phyloP scores from a whole-genome alignment of 164 flowering plant species.

The Taxillus chinensis region DNA sequence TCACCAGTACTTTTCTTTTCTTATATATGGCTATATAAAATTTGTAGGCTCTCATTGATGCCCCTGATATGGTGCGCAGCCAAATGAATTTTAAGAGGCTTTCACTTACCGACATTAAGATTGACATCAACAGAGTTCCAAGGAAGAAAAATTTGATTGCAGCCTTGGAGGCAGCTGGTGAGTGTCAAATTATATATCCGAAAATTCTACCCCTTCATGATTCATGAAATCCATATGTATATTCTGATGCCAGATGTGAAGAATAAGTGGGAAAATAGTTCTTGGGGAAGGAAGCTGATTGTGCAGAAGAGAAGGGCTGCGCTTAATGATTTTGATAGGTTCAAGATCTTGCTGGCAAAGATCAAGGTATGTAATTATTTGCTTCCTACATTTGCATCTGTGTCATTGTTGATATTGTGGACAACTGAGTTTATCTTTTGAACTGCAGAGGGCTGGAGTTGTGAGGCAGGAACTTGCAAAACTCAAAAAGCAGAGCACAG shows the following conservation, averaged over 20 bases:
- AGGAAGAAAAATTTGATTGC: constrained; percentile 66
- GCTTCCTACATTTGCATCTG: background rate
- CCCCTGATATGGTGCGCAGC: constrained; percentile 79
- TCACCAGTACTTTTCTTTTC: background rate
- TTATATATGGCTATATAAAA: background rate
- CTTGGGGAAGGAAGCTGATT: constrained; percentile 90
- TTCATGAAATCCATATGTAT: background rate
- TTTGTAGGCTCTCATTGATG: constrained; percentile 76
- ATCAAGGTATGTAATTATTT: constrained; percentile 51
- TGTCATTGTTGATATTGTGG: too few relatives aligned
- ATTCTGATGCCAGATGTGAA: constrained; percentile 52
- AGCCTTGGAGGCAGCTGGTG: constrained; percentile 90
- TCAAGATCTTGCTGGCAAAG: constrained; percentile 78
- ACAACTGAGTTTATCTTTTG: background rate
- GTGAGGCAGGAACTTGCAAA: background rate
- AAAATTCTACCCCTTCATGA: background rate
- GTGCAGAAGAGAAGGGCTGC: constrained; percentile 79
- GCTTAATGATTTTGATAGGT: constrained; percentile 79
- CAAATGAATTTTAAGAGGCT: constrained; percentile 96
- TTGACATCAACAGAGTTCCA: constrained; percentile 73
- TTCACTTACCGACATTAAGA: constrained; percentile 71
- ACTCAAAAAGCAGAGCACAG: background rate
- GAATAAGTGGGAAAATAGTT: constrained; percentile 80
- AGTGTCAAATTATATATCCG: constrained; percentile 5
- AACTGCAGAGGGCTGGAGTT: background rate